These are phyloP conservation scores for Sedum album DNA, from an alignment of 164 flowering plant species.

Conservation along the genomic window DNA sequence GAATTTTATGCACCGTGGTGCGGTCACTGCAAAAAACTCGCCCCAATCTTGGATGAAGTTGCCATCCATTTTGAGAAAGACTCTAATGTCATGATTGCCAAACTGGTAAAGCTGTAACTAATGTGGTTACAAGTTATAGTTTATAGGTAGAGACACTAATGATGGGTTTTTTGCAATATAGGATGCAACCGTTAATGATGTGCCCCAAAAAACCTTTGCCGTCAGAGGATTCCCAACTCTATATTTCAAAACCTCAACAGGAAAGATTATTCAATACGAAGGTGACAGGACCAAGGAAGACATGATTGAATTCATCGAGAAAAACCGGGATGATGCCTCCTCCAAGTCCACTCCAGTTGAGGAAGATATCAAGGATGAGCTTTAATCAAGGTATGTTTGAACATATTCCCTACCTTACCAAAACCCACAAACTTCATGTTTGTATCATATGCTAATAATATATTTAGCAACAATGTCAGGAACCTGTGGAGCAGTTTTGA, in stretches of 20 bases:
- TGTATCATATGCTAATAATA: neutral
- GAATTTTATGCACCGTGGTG: constrained; percentile 18
- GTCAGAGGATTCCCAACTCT: constrained; percentile 20
- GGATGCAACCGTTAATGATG: constrained; percentile 14
- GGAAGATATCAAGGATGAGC: constrained; percentile 11
- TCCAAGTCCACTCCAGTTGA: neutral
- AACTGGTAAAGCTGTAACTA: neutral
- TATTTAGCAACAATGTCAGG: neutral
- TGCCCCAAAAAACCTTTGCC: constrained; percentile 12
- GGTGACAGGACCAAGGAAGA: constrained; percentile 27
- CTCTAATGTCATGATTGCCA: neutral
- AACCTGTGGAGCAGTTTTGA: neutral
- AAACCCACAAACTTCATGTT: neutral
- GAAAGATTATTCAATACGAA: constrained; percentile 14
- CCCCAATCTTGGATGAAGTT: constrained; percentile 15
- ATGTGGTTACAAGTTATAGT: neutral
- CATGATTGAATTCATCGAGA: constrained; percentile 20
- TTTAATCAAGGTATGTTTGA: constrained; percentile 3
- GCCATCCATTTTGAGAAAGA: constrained; percentile 11
- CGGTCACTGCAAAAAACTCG: constrained; percentile 13
- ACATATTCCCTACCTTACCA: neutral
- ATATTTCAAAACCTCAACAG: constrained; percentile 15
- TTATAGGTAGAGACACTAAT: neutral
- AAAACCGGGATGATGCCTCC: constrained; percentile 11
- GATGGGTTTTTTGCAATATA: neutral